phyloP scores from a whole-genome alignment of 2,329 filamentous ascomycete species.

The Sporothrix sp. region DNA sequence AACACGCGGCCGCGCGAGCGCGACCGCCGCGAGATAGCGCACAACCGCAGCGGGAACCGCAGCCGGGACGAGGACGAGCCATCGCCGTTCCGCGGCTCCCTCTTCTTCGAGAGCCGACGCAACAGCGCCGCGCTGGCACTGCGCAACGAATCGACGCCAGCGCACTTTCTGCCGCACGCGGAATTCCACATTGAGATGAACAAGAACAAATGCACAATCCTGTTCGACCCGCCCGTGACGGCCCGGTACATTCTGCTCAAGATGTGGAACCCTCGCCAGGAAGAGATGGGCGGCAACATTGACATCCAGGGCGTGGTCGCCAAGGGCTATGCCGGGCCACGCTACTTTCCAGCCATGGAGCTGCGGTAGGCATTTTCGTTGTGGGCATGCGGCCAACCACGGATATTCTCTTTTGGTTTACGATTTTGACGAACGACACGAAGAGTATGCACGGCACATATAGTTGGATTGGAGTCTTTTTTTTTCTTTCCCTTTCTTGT shows the following conservation, averaged over 20 bases:
- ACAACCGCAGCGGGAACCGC: slow-evolving; percentile 38
- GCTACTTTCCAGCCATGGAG: slow-evolving; percentile 67
- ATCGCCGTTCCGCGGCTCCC: slow-evolving; percentile 18
- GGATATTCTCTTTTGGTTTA: not conserved
- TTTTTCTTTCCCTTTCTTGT: not conserved
- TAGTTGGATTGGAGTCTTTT: too few relatives aligned
- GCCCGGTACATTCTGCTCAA: slow-evolving; percentile 80
- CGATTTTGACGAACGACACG: not conserved
- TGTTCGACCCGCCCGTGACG: slow-evolving; percentile 72
- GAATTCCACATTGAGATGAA: slow-evolving; percentile 74
- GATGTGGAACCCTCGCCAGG: slow-evolving; percentile 71
- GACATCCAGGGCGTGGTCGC: slow-evolving; percentile 81
- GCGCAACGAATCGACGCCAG: slow-evolving; percentile 18
- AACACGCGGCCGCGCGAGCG: slow-evolving; percentile 15
- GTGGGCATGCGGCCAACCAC: too few relatives aligned
- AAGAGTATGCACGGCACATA: not conserved
- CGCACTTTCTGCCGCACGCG: slow-evolving; percentile 67
- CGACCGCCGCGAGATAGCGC: slow-evolving; percentile 18
- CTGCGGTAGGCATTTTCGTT: slow-evolving; percentile 48
- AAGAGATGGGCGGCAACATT: slow-evolving; percentile 55
- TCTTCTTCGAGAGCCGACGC: not conserved
- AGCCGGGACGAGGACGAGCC: too few relatives aligned
- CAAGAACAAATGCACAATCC: slow-evolving; percentile 77
- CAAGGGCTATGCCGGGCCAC: slow-evolving; percentile 74
- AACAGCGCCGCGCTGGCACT: too few relatives aligned